Evolutionary conservation across 169 alveolate genomes (phyloP), one percentile per base, ranked within the genome.

Genomic region (Cryptosporidium sp.): DNA sequence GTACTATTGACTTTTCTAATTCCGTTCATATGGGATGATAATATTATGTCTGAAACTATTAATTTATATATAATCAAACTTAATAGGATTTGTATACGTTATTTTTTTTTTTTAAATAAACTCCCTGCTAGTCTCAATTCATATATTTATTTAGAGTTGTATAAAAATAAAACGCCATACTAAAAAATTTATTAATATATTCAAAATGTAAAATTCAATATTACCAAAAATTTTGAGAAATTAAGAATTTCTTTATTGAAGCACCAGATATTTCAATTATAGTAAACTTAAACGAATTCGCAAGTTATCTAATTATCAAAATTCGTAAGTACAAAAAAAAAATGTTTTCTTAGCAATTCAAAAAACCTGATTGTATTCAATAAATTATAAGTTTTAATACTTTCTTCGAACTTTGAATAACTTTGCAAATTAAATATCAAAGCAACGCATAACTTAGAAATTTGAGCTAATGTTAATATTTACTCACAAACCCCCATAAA

Each of bases 21-120:
- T 65, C 71, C 71, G 50, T 65, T 65, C 43, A 31, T 65, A 29
- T 65, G 71, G 52, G 59, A 3, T 50, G 8, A 55, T 55, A 55
- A 12, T 55, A 55, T 55, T 55, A 55, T 55, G 37, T 37, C 21
- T 5, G 6, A 18, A 48, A 48, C 55, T 14, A 16, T 14, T 18
- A 14, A 48, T 48, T 48, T 14, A 48, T 16, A 48, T 48, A 48
- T 14, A 3, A 48, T 48, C 55, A 48, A 48, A 48, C n/a, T 48
- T 48, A 3, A 12, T 14, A 48, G 8, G 1, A 48, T 18, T 14
- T 48, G 21, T 48, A 14, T 48, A 18, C 55, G 55, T 48, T 48
- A 0, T 12, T 45, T 48, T 48, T 1, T 2, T 14, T 48, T 1
- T 2, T 14, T 3, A 48, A 7, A 48, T 14, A 16, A 14, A 48